Evolutionary conservation across 768 basidiomycete genomes (phyloP).

Genomic region (Suillus placidus): DNA sequence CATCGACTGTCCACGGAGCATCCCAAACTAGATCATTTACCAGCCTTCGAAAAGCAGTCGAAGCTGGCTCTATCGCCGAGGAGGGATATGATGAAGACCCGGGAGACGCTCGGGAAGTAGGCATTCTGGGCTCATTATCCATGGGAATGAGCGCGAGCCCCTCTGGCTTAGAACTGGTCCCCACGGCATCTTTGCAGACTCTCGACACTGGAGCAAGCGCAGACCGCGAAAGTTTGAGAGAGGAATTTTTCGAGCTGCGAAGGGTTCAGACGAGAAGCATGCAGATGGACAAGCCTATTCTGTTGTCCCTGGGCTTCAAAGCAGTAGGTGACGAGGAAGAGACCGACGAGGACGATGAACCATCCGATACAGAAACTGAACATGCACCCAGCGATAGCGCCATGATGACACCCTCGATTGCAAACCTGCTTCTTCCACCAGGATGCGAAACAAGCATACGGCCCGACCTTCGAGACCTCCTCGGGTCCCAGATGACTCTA

Average conservation of each 20-base stretch:
- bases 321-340: slow-evolving; percentile 9
- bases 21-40: neutral
- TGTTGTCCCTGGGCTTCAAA: slow-evolving; percentile 37
- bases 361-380: slow-evolving; percentile 11
- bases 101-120: slow-evolving; percentile 15
- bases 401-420: neutral
- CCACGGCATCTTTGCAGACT: slow-evolving; percentile 25
- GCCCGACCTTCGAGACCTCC: neutral
- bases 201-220: slow-evolving; percentile 16
- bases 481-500: slow-evolving; percentile 21
- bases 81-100: slow-evolving; percentile 8
- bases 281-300: slow-evolving; percentile 50
- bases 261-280: slow-evolving; percentile 53
- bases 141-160: slow-evolving; percentile 18
- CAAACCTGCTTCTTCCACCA: neutral
- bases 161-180: slow-evolving; percentile 22
- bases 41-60: neutral
- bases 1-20: slow-evolving; percentile 2
- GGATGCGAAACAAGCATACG: neutral
- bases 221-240: slow-evolving; percentile 22
- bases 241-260: slow-evolving; percentile 47
- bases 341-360: slow-evolving; percentile 16
- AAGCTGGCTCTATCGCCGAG: slow-evolving; percentile 2
- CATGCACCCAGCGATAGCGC: neutral
- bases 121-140: slow-evolving; percentile 12